Percentiles rank a stretch among this genome's conserved stretches.
These are phyloP conservation scores for Vanrija sp. DNA, from an alignment of 1,284 basidiomycete genomes.

Conservation along the genomic window DNA sequence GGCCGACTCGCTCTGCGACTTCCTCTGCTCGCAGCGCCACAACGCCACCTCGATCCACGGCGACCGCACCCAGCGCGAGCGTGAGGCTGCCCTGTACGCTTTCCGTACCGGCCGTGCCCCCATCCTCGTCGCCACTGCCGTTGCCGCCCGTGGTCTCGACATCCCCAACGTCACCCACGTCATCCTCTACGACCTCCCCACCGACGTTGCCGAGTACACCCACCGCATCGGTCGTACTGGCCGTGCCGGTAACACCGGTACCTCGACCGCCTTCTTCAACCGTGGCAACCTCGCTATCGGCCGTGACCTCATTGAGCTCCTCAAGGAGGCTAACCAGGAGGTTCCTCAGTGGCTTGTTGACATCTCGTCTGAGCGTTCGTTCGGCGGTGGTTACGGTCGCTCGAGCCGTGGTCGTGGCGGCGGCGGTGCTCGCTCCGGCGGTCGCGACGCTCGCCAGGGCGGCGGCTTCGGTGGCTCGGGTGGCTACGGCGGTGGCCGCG, in stretches of 20 bases:
- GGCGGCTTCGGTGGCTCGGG: slow-evolving; percentile 51
- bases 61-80: slow-evolving; percentile 95
- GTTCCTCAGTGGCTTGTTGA: slow-evolving; percentile 88
- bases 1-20: slow-evolving; percentile 98
- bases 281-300: slow-evolving; percentile 88
- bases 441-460: slow-evolving; percentile 51
- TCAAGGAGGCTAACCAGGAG: slow-evolving; percentile 96
- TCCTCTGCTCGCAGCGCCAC: slow-evolving; percentile 78
- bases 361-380: slow-evolving; percentile 76
- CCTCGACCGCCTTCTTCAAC: slow-evolving; percentile 92
- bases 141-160: slow-evolving; percentile 97
- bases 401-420: slow-evolving; percentile 57
- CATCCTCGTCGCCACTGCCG: slow-evolving; percentile 95
- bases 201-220: slow-evolving; percentile 98
- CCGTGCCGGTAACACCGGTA: slow-evolving; percentile 97
- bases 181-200: slow-evolving; percentile 91
- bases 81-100: slow-evolving; percentile 89
- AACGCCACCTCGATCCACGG: slow-evolving; percentile 97
- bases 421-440: slow-evolving; percentile 59
- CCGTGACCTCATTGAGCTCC: slow-evolving; percentile 83
- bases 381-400: slow-evolving; percentile 58
- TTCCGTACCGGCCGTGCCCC: slow-evolving; percentile 94
- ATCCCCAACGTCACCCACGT: slow-evolving; percentile 99
- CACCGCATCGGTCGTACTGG: slow-evolving; percentile 99
- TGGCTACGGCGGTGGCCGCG: slow-evolving; percentile 30